Percentiles rank a stretch among this genome's conserved stretches.
Conservation (phyloP, 140 eudicot genomes). For the Stevia rebaudiana region DNA sequence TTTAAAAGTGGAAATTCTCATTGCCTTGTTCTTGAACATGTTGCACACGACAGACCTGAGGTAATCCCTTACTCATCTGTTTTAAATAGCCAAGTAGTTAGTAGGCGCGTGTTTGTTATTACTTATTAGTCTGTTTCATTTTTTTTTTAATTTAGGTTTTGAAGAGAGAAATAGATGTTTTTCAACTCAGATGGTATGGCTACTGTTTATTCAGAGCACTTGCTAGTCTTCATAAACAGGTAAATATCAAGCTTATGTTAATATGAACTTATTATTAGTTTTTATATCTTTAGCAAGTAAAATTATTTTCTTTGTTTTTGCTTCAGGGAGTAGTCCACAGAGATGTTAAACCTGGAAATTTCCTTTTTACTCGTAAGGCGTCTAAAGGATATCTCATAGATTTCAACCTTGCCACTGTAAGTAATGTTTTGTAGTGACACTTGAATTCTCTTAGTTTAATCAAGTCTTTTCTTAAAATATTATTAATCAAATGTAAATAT, state of each 20-base stretch:
- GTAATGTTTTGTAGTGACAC: slow-evolving; percentile 19
- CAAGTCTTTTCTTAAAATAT: not conserved
- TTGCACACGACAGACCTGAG: slow-evolving; percentile 93
- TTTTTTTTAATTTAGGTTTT: slow-evolving; percentile 38
- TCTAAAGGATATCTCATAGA: slow-evolving; percentile 83
- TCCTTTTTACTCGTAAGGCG: slow-evolving; percentile 62
- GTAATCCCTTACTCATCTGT: slow-evolving; percentile 27
- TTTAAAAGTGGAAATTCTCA: slow-evolving; percentile 58
- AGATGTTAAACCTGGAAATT: slow-evolving; percentile 98
- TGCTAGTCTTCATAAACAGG: slow-evolving; percentile 94
- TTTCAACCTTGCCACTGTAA: slow-evolving; percentile 93
- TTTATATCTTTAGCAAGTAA: not conserved
- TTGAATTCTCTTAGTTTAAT: not conserved
- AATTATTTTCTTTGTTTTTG: slow-evolving; percentile 6
- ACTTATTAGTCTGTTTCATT: not conserved
- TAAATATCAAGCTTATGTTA: slow-evolving; percentile 18
- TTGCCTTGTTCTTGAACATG: slow-evolving; percentile 88
- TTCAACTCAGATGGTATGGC: slow-evolving; percentile 83
- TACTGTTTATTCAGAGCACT: slow-evolving; percentile 93
- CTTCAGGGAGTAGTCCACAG: slow-evolving; percentile 92
- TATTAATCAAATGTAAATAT: slow-evolving; percentile 3
- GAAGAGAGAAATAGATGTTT: slow-evolving; percentile 62
- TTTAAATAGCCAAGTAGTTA: not conserved
- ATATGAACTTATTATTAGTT: not conserved
- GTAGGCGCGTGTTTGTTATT: not conserved